Evolutionary conservation across 345 rosid genomes (phyloP).

Genomic region (Euphorbia lathyris): DNA sequence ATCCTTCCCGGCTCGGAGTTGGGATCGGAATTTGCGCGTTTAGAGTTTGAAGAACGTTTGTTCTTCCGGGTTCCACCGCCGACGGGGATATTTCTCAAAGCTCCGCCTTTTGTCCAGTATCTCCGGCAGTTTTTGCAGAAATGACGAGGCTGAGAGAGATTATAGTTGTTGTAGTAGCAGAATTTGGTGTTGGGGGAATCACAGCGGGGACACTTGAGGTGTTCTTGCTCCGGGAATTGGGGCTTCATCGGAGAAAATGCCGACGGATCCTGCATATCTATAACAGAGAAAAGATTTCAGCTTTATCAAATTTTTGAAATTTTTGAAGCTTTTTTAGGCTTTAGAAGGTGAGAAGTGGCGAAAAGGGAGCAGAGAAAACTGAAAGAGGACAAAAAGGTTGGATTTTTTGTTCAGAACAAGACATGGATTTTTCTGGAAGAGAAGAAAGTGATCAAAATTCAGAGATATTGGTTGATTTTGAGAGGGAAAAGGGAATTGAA

Average conservation of each 20-base stretch:
- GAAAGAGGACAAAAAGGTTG: background rate
- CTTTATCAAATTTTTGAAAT: background rate
- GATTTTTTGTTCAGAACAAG: constrained; percentile 10
- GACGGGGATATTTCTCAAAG: constrained; percentile 87
- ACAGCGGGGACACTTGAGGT: constrained; percentile 73
- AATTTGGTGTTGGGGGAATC: constrained; percentile 80
- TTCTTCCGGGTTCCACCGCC: constrained; percentile 82
- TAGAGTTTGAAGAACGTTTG: constrained; percentile 41
- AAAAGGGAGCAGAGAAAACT: no score
- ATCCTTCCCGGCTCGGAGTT: constrained; percentile 25
- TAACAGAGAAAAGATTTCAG: background rate
- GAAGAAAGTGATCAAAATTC: background rate
- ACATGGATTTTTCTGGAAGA: constrained; percentile 6
- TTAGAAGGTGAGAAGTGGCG: constrained; percentile 13
- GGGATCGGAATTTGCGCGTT: constrained; percentile 30
- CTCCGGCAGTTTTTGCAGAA: constrained; percentile 87
- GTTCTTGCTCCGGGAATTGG: constrained; percentile 74
- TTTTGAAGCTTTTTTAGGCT: background rate
- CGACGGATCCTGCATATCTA: constrained; percentile 55
- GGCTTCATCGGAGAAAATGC: constrained; percentile 40
- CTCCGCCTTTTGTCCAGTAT: constrained; percentile 95
- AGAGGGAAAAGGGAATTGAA: no score
- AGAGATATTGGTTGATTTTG: background rate
- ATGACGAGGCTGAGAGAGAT: constrained; percentile 81
- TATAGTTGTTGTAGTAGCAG: constrained; percentile 96